Base-by-base conservation (phyloP, 2,329 filamentous ascomycete species). In the Fusarium austroafricanum region DNA sequence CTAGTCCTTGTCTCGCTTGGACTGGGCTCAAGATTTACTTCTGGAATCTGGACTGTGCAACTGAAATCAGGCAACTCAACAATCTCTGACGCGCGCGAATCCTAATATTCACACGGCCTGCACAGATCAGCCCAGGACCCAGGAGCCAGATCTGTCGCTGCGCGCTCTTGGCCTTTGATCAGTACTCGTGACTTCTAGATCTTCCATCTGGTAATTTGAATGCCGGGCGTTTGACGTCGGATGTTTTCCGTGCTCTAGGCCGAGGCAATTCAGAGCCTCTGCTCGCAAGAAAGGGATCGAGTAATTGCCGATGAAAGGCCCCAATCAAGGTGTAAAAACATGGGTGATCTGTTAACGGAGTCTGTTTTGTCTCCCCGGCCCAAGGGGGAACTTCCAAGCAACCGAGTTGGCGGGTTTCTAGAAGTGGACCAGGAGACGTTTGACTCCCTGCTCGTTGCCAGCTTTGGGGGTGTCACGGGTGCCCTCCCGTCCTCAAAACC, bases 361-460 rank as follows among this genome's bases (percentile, higher is more conserved):
- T 69, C 50, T 58, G 17, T 26, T 43, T 35, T 58, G 39, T 46
- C 56, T 61, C 67, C 67, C 71, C 71, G 69, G 71, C 46, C 67
- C 51, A 73, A 73, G 62, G 69, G 71, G 71, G 57, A 44, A 55
- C 61, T 56, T 55, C 57, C 47, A 56, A 67, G 38, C 56, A 67
- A 66, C 71, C 70, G 50, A 73, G 63, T 53, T 66, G 71, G 59
- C 61, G 68, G 68, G 58, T 67, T 71, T 67, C 67, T 70, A 56
- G 51, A 43, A 54, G 63, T 67, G 66, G 67, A 60, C 45, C 66
- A 43, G 42, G 61, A 44, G 57, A 43, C 40, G 37, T 56, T 56
- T 53, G 31, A 61, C 28, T 42, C 46, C 50, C 43, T 69, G 61
- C 21, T 40, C 44, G 33, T 35, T 59, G 51, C 51, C 55, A 53